A percentile compares a stretch with the other conserved stretches of the same genome.
Conservation (phyloP, 1,284 basidiomycete genomes). For the Entoloma clypeatum region DNA sequence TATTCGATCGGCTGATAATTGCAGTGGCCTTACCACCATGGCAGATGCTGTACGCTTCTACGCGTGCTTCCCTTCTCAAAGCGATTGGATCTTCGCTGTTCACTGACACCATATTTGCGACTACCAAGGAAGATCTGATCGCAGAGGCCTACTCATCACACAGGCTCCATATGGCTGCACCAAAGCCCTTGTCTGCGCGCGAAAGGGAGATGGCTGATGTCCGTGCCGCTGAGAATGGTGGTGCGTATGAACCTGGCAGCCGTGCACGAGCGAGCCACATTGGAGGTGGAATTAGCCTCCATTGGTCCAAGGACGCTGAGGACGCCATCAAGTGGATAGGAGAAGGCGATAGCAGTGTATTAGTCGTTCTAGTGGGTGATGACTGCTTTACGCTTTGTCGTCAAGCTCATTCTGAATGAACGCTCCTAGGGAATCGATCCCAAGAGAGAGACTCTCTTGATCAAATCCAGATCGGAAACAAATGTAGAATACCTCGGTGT, state of each 20-base stretch:
- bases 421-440: conserved; percentile 55
- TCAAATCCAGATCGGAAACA: conserved; percentile 38
- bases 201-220: conserved; percentile 81
- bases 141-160: conserved; percentile 72
- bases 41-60: conserved; percentile 92
- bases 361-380: conserved; percentile 63
- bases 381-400: not conserved
- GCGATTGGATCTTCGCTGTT: conserved; percentile 75
- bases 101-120: conserved; percentile 79
- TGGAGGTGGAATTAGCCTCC: conserved; percentile 54
- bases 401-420: conserved; percentile 3
- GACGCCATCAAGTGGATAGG: conserved; percentile 59
- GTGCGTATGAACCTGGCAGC: conserved; percentile 55
- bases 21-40: conserved; percentile 5
- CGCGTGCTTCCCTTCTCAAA: conserved; percentile 69
- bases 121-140: conserved; percentile 65
- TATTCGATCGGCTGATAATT: not conserved
- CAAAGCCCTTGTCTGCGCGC: conserved; percentile 74
- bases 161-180: conserved; percentile 66
- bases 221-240: conserved; percentile 62
- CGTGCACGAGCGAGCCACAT: conserved; percentile 52
- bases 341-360: conserved; percentile 42
- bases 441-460: conserved; percentile 50
- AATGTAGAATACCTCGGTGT: conserved; percentile 42
- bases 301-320: conserved; percentile 62